Conservation (phyloP, 805 yeast genomes). For the Starmerella vaccinii region DNA sequence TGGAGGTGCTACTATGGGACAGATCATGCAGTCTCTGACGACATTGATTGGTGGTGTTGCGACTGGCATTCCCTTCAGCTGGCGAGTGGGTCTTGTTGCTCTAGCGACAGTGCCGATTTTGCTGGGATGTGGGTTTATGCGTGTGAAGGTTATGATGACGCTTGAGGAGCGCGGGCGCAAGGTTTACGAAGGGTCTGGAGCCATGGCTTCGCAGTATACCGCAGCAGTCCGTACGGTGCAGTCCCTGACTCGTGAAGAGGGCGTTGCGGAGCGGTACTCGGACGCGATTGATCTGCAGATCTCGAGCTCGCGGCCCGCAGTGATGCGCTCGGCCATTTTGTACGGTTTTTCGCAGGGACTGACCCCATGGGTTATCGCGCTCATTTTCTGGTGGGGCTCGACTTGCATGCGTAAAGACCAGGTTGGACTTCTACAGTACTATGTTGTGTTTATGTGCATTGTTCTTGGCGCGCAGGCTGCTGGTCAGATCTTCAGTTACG, state of each 20-base stretch:
- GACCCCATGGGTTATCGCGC: conserved; percentile 34
- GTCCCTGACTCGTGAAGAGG: conserved; percentile 35
- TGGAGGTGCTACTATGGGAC: conserved; percentile 36
- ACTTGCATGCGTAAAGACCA: conserved; percentile 30
- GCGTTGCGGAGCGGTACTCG: conserved; percentile 30
- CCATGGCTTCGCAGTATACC: conserved; percentile 35
- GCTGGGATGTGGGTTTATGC: conserved; percentile 34
- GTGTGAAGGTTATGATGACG: conserved; percentile 30
- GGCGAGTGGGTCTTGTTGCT: conserved; percentile 36
- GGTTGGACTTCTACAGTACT: conserved; percentile 31
- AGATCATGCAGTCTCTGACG: conserved; percentile 31
- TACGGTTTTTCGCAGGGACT: conserved; percentile 35
- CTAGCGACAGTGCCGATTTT: conserved; percentile 33
- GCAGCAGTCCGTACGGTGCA: conserved; percentile 36
- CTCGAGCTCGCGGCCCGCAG: conserved; percentile 25
- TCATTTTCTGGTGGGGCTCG: conserved; percentile 38
- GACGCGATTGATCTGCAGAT: conserved; percentile 29
- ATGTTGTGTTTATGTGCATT: conserved; percentile 33
- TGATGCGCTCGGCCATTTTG: conserved; percentile 30
- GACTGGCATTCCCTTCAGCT: conserved; percentile 33
- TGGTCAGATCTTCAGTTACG: conserved; percentile 34
- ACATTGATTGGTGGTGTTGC: conserved; percentile 34
- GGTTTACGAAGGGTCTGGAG: conserved; percentile 34
- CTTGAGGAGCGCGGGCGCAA: conserved; percentile 33
- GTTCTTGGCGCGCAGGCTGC: conserved; percentile 38